These are phyloP conservation scores for Xylogone sp. DNA, from an alignment of 2,329 filamentous ascomycete genomes.

Conservation along the genomic window DNA sequence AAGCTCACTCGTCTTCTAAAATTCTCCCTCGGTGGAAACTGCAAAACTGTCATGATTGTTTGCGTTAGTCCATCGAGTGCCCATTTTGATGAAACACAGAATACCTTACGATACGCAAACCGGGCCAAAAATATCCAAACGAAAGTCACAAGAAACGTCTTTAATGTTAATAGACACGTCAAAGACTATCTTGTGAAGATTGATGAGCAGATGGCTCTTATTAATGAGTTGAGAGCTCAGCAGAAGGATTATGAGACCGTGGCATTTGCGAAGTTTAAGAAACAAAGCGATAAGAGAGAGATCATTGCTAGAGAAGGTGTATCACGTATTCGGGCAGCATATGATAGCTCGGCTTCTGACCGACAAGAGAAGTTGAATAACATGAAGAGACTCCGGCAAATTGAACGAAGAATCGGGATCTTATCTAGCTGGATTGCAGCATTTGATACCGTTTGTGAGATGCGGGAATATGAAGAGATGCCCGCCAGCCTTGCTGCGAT, in stretches of 20 bases:
- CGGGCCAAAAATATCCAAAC: constrained; percentile 99
- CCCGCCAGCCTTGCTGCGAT: constrained; percentile 68
- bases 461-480: constrained; percentile 65
- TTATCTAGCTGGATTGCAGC: constrained; percentile 91
- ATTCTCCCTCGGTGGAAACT: constrained; percentile 95
- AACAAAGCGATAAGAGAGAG: constrained; percentile 83
- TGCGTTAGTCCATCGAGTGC: constrained; percentile 95
- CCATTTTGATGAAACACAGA: constrained; percentile 97
- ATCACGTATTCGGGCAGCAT: constrained; percentile 74
- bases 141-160: constrained; percentile 98
- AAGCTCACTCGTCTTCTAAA: constrained; percentile 94
- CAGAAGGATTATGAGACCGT: constrained; percentile 82
- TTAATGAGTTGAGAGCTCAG: constrained; percentile 91
- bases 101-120: constrained; percentile 95
- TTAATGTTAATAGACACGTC: constrained; percentile 97
- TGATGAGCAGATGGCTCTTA: constrained; percentile 95
- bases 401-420: constrained; percentile 80
- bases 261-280: constrained; percentile 85
- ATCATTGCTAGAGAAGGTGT: constrained; percentile 72
- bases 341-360: constrained; percentile 74
- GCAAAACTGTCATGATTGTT: constrained; percentile 99
- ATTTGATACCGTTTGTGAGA: constrained; percentile 79
- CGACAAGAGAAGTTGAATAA: constrained; percentile 73
- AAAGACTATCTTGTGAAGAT: constrained; percentile 99
- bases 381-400: constrained; percentile 77